phyloP scores from a whole-genome alignment of 1,139 yeast genomes.

The Yamadazyma epiphylla region DNA sequence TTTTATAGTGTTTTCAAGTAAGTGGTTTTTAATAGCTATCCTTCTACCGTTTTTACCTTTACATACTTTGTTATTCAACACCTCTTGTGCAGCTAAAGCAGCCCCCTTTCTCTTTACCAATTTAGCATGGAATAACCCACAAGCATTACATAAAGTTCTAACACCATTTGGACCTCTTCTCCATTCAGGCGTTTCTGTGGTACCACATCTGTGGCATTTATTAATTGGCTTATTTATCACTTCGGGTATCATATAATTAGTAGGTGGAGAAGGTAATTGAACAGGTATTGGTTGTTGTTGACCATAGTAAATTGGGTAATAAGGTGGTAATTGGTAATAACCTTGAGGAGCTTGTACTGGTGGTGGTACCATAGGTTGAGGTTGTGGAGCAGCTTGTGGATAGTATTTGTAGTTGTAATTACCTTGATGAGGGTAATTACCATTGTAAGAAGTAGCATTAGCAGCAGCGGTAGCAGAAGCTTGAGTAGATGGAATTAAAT shows the following conservation, averaged over 20 bases:
- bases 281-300: slow-evolving; percentile 6
- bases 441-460: slow-evolving; percentile 6
- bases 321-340: slow-evolving; percentile 7
- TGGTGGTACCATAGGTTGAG: not conserved
- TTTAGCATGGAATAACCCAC: slow-evolving; percentile 82
- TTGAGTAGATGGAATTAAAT: not conserved
- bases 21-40: slow-evolving; percentile 30
- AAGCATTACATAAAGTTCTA: slow-evolving; percentile 82
- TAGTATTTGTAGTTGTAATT: slow-evolving; percentile 12
- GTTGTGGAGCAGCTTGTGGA: slow-evolving; percentile 1
- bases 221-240: slow-evolving; percentile 35
- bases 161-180: slow-evolving; percentile 86
- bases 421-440: too few species aligned
- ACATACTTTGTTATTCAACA: slow-evolving; percentile 41
- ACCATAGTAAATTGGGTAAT: slow-evolving; percentile 15
- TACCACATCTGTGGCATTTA: slow-evolving; percentile 54
- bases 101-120: slow-evolving; percentile 66
- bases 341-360: slow-evolving; percentile 1
- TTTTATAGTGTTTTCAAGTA: not conserved
- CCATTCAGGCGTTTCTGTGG: slow-evolving; percentile 91
- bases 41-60: slow-evolving; percentile 47
- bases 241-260: slow-evolving; percentile 27
- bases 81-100: slow-evolving; percentile 53
- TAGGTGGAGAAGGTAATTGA: slow-evolving; percentile 7
- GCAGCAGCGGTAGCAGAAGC: slow-evolving; percentile 1